Evolutionary conservation across 169 alveolate species (phyloP), one percentile per base, ranked within the genome.

Genomic region (Eimeria nieschulzi): DNA sequence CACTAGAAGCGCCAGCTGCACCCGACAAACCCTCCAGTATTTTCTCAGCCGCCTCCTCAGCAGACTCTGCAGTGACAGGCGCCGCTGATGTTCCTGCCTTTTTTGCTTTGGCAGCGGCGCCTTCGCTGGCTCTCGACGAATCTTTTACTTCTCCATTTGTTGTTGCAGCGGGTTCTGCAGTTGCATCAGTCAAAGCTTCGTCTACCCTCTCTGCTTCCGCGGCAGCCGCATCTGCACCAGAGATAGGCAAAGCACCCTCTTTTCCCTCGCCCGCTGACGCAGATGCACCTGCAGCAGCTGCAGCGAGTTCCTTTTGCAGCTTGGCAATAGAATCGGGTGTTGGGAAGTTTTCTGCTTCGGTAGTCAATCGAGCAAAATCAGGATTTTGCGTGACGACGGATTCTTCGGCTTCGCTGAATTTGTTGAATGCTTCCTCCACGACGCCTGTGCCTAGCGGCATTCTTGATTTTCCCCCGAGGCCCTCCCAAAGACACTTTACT

Each of bases 181-280:
- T 25, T 68, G 39, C 51, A 9, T 23, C 5, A 17, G 1, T 3
- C 39, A 25, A 13, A 13, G n/a, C 5, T 12, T 2, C 5, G 5
- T 17, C 53, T 12, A 68, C 39, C 53, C 26, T 23, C 15, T 17
- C 76, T 12, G 76, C 76, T 12, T 2, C 76, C 5, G 25, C 76
- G 15, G 25, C 76, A n/a, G 76, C 76, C 10, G 76, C 76, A n/a
- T 12, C 76, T 17, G 76, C 76, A n/a, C 39, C 76, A 17, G 39
- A 12, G 46, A 33, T 3, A 33, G 46, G 3, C 46, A 33, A 33
- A n/a, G 53, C 76, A 9, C 76, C 26, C 39, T 68, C 76, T 12
- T 0, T 51, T 0, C 15, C 76, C 10, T 17, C 76, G 2, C 33
- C 39, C 15, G 76, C 76, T 12, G n/a, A 5, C 51, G 25, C 76